Base-by-base conservation (phyloP, 805 yeast species). In the Candida quercuum region DNA sequence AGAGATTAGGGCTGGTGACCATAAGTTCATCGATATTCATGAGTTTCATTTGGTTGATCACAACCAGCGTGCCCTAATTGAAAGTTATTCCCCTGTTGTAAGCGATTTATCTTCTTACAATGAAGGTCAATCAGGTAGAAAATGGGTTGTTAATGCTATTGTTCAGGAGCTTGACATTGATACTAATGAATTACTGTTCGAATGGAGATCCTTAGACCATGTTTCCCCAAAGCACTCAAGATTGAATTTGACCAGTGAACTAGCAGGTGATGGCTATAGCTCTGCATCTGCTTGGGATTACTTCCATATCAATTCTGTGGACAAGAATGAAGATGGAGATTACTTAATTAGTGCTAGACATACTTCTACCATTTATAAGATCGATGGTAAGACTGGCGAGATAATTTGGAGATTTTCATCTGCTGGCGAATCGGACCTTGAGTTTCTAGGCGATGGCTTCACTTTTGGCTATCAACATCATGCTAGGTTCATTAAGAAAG, bases 231-330 rank as follows among this genome's bases (percentile, higher is more conserved):
- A 39, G 12, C 61, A 57, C 31, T 59, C 66, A 1, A 54, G 52
- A n/a, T 39, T 63, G 8, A 54, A 60, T 3, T 33, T 60, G 14
- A 51, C 49, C n/a, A 47, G 52, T 18, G 64, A 59, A 4, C 51
- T 47, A n/a, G 64, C 63, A 10, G 67, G 66, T 14, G 42, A 51
- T n/a, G 67, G 66, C 3, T 50, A 37, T 15, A 21, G 36, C 13
- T 36, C 42, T 2, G 20, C 36, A 35, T 55, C 55, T 28, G 67
- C 69, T 9, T 64, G 66, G 66, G 67, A 63, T 43, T 63, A 59
- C 37, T 62, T 62, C 54, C 67, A 64, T 42, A 59, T 63, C 39
- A 64, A 64, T 37, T 62, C 67, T 2, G 63, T 62, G 25, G 67
- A 62, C 38, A 64, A 63, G 39, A 63, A 61, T 42, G 53, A 42